Conservation (phyloP, 1,284 basidiomycete species). For the Meira miltonrushii region DNA sequence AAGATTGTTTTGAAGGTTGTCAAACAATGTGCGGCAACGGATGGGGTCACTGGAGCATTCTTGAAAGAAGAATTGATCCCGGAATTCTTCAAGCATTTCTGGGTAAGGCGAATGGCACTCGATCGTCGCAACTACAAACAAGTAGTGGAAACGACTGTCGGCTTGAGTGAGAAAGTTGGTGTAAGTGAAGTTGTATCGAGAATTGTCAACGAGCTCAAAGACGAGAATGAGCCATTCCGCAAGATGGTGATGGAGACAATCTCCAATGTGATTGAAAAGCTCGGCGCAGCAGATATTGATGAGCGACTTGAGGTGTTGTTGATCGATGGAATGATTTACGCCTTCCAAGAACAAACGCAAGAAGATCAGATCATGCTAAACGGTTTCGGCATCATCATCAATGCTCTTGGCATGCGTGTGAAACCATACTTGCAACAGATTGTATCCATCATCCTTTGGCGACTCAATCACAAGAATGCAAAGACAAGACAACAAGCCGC, state of each 20-base stretch:
- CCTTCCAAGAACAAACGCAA: conserved; percentile 98
- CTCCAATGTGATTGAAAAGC: conserved; percentile 84
- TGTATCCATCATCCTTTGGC: conserved; percentile 98
- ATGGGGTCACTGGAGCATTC: conserved; percentile 56
- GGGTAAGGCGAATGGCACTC: conserved; percentile 89
- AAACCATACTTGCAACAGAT: conserved; percentile 98
- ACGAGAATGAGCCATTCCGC: conserved; percentile 76
- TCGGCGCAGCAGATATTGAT: conserved; percentile 93
- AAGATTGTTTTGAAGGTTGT: conserved; percentile 99
- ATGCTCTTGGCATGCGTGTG: conserved; percentile 91
- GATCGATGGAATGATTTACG: conserved; percentile 96
- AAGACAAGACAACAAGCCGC: conserved; percentile 99
- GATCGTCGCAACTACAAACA: conserved; percentile 93
- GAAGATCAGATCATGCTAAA: conserved; percentile 99
- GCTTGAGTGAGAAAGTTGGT: conserved; percentile 91
- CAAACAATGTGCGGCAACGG: conserved; percentile 96
- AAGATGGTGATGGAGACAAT: conserved; percentile 99
- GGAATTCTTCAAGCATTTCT: conserved; percentile 99
- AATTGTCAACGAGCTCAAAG: conserved; percentile 91
- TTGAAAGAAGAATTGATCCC: conserved; percentile 88
- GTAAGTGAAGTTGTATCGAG: conserved; percentile 91
- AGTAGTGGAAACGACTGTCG: conserved; percentile 96
- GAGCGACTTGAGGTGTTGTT: conserved; percentile 88
- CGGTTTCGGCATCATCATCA: conserved; percentile 94
- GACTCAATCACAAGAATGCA: conserved; percentile 96